Percentiles rank a stretch among this genome's conserved stretches.
Conservation (phyloP, 2,329 filamentous ascomycete species). For the Zymoseptoria ardabiliae region DNA sequence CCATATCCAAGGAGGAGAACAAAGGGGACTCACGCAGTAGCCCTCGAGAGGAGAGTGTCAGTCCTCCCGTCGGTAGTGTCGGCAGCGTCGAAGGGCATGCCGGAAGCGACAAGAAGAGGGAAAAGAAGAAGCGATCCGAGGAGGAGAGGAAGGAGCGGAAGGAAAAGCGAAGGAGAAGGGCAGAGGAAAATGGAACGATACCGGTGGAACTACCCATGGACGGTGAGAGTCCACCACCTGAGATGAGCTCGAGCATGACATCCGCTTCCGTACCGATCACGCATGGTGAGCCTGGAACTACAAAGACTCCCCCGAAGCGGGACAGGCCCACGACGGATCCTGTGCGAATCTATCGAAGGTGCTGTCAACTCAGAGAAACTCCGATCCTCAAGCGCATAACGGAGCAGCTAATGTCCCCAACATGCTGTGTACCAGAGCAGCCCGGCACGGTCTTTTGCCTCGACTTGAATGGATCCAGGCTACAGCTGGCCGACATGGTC, state of each 20-base stretch:
- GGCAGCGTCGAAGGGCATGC: constrained; percentile 17
- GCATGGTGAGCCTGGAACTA: constrained; percentile 28
- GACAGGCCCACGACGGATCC: constrained; percentile 80
- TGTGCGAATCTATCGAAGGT: constrained; percentile 83
- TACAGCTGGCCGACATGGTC: constrained; percentile 74
- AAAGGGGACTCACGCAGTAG: background rate
- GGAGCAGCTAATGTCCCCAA: constrained; percentile 69
- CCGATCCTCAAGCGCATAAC: constrained; percentile 87
- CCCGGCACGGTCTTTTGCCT: constrained; percentile 74
- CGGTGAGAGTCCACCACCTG: constrained; percentile 44
- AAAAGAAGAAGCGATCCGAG: constrained; percentile 93
- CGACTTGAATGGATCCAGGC: constrained; percentile 74
- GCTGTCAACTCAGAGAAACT: constrained; percentile 88
- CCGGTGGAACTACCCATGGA: constrained; percentile 76
- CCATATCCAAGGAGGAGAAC: constrained; percentile 8
- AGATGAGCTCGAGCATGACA: constrained; percentile 2
- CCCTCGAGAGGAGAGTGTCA: constrained; percentile 5
- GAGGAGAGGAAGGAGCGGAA: constrained; percentile 88
- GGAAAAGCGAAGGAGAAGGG: constrained; percentile 76
- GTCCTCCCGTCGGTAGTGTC: constrained; percentile 12
- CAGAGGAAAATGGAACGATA: constrained; percentile 78
- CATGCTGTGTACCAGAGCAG: constrained; percentile 55
- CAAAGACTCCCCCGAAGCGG: constrained; percentile 24
- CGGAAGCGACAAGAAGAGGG: constrained; percentile 61
- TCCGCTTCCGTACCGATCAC: constrained; percentile 15